These are phyloP conservation scores for Coniella vitis DNA, from an alignment of 2,329 filamentous ascomycete genomes.

Conservation along the genomic window DNA sequence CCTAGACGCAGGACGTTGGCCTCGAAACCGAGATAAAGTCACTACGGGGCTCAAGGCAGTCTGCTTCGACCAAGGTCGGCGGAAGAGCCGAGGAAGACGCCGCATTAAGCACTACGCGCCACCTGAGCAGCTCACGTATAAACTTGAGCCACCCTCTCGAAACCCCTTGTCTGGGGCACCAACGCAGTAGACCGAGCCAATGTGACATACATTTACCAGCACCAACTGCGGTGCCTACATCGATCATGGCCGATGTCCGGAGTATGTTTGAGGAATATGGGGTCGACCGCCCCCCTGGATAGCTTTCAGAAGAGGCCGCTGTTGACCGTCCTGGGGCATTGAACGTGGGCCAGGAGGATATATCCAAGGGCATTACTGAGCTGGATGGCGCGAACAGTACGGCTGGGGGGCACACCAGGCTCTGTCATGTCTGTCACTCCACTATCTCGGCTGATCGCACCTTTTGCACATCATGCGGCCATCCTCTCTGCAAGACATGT, in stretches of 20 bases:
- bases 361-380: constrained; percentile 18
- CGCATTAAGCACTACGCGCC: not conserved
- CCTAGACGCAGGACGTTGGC: not conserved
- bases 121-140: not conserved
- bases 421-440: constrained; percentile 45
- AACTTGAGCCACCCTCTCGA: too few relatives aligned
- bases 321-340: not conserved
- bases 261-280: constrained; percentile 41
- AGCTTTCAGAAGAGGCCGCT: constrained; percentile 36
- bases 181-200: not conserved
- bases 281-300: constrained; percentile 38
- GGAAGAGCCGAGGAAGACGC: not conserved
- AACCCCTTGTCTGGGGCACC: not conserved
- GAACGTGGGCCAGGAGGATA: constrained; percentile 14
- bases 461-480: constrained; percentile 42
- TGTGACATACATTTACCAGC: not conserved
- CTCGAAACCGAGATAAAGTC: not conserved
- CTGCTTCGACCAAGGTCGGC: not conserved
- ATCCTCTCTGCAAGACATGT: constrained; percentile 44
- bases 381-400: constrained; percentile 25
- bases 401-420: constrained; percentile 18
- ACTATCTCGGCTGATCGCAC: constrained; percentile 28
- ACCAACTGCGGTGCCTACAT: not conserved
- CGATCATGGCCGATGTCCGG: constrained; percentile 31
- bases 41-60: not conserved